Evolutionary conservation across 2,329 filamentous ascomycete species (phyloP), one percentile per base, ranked within the genome.

Genomic region (Botryotinia convoluta): DNA sequence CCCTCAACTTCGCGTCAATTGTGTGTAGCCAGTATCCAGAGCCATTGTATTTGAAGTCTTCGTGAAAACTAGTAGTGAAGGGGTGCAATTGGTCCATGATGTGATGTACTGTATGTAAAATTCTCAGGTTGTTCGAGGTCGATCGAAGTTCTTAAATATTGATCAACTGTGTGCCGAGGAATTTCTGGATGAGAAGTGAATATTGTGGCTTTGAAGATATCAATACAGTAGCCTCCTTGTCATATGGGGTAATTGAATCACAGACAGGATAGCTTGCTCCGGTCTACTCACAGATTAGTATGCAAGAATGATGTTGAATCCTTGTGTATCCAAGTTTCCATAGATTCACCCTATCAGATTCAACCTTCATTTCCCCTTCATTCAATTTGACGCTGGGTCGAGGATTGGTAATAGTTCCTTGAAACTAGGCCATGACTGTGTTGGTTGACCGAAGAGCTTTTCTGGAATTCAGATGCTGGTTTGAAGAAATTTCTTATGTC

Each of bases 221-320:
- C 6, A 18, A 29, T 29, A 54, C 51, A 29, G n/a, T 18, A 54
- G 51, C 51, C n/a, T 29, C 51, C 6, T 54, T 29, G 14, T 54
- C 6, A 54, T 16, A 54, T 54, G 51, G 3, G 12, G 14, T 4
- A 54, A 29, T 18, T 54, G 51, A 18, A 54, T 54, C n/a, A 29
- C 14, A 54, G 12, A 54, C 26, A 10, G 26, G 12, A 54, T 16
- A 12, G 26, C 26, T 29, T 54, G 3, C n/a, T 54, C 14, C 6
- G n/a, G n/a, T 18, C 6, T 9, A 18, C 6, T 54, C 14, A 29
- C n/a, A 3, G 0, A 18, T 0, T 18, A 29, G n/a, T 29, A 7
- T 51, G 48, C 9, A 26, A 8, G 51, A 29, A 54, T 1, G 6
- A 16, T 29, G 26, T 18, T 51, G 2, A 51, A n/a, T 12, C 22